phyloP scores from a whole-genome alignment of 179 eudicot genomes.

The Camellia oleifera region DNA sequence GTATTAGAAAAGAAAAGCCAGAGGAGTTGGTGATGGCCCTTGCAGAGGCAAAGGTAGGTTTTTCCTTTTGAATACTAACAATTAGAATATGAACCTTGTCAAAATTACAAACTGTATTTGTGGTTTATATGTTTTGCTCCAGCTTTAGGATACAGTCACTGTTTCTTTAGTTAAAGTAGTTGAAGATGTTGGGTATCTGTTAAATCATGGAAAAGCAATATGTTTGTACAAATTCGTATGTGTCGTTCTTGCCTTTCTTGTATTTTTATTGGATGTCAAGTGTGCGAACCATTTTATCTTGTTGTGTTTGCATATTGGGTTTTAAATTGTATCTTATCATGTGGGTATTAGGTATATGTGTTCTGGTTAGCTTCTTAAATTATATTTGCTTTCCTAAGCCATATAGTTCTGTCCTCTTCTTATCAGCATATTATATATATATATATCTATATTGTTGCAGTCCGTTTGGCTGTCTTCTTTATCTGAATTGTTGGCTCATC shows the following conservation, averaged over 20 bases:
- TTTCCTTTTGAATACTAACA: not conserved
- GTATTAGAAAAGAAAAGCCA: constrained; percentile 27
- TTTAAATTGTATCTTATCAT: not conserved
- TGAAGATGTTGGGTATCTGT: not conserved
- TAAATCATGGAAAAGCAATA: not conserved
- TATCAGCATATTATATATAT: no score
- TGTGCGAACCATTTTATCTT: not conserved
- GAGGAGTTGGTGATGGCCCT: constrained; percentile 31
- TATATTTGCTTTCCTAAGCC: not conserved
- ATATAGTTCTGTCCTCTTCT: not conserved
- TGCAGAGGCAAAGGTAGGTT: constrained; percentile 34
- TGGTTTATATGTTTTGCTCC: not conserved
- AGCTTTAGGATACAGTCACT: not conserved
- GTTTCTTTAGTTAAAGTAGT: not conserved
- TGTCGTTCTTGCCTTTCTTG: not conserved
- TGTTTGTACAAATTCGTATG: not conserved
- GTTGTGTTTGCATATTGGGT: not conserved
- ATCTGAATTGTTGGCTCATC: not conserved
- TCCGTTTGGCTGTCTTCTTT: not conserved
- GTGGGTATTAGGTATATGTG: not conserved
- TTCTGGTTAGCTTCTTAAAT: not conserved
- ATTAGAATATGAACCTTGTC: not conserved
- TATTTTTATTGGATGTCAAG: not conserved
- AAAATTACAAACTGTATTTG: not conserved
- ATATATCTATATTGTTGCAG: no score